A percentile compares a stretch with the other conserved stretches of the same genome.
Conservation (phyloP, 2,329 filamentous ascomycete genomes). For the Penicillium glabrum region DNA sequence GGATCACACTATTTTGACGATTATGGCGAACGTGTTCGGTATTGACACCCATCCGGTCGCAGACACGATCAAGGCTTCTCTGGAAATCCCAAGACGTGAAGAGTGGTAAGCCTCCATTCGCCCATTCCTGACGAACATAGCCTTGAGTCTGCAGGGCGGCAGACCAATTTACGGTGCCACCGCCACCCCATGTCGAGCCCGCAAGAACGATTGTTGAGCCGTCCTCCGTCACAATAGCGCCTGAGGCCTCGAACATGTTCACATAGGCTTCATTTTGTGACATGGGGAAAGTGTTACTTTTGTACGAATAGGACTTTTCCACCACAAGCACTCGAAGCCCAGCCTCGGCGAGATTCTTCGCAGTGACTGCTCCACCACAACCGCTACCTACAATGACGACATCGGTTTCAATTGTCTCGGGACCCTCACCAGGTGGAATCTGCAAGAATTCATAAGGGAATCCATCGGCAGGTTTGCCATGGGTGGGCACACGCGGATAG, state of each 20-base stretch:
- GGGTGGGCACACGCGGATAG: constrained; percentile 55
- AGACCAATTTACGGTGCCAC: constrained; percentile 85
- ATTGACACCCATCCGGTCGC: constrained; percentile 73
- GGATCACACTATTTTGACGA: constrained; percentile 66
- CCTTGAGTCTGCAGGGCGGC: constrained; percentile 68
- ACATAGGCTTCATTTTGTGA: constrained; percentile 57
- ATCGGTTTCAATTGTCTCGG: constrained; percentile 70
- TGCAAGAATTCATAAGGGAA: constrained; percentile 60
- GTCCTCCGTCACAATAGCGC: constrained; percentile 58
- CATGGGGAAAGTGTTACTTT: constrained; percentile 74
- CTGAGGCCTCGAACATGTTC: constrained; percentile 70
- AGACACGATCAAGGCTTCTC: constrained; percentile 75
- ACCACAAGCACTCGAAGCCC: constrained; percentile 75
- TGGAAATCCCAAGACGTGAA: constrained; percentile 76
- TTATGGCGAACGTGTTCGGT: constrained; percentile 69
- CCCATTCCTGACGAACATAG: constrained; percentile 80
- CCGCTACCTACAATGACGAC: constrained; percentile 85
- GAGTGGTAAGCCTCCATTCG: constrained; percentile 65
- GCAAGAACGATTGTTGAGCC: constrained; percentile 61
- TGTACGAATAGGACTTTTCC: constrained; percentile 78
- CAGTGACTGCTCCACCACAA: constrained; percentile 78
- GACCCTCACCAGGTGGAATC: constrained; percentile 51
- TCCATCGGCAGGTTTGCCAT: constrained; percentile 52
- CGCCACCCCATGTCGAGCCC: constrained; percentile 78
- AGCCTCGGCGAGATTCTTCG: constrained; percentile 76